These are phyloP conservation scores for Kwoniella sp. DNA, from an alignment of 768 basidiomycete species.

Conservation along the genomic window DNA sequence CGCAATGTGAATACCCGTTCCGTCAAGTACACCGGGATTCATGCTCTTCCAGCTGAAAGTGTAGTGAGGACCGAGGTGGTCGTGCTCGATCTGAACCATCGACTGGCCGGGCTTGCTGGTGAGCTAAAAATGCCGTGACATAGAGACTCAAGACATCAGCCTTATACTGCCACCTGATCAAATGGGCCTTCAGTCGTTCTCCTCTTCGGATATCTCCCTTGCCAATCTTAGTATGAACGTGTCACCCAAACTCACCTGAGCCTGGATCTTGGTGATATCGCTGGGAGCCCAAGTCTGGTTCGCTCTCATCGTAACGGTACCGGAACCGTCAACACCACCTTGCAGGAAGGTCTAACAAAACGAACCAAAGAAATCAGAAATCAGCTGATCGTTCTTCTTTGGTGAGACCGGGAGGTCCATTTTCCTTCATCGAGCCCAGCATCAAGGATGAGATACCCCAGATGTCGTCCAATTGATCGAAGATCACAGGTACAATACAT, in stretches of 20 bases:
- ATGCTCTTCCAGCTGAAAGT: constrained; percentile 80
- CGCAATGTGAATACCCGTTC: constrained; percentile 87
- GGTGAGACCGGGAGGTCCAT: no score
- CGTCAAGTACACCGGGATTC: constrained; percentile 84
- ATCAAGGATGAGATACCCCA: no score
- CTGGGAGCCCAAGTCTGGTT: constrained; percentile 83
- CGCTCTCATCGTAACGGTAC: constrained; percentile 80
- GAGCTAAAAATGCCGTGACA: constrained; percentile 60
- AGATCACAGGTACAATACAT: no score
- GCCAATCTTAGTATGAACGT: no score
- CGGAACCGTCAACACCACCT: constrained; percentile 91
- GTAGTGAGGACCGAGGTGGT: constrained; percentile 85
- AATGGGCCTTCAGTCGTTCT: no score
- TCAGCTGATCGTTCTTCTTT: neutral
- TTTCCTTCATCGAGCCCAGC: no score
- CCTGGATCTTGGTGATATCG: constrained; percentile 81
- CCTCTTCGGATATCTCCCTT: no score
- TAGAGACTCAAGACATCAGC: constrained; percentile 9
- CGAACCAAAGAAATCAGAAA: constrained; percentile 13
- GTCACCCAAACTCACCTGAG: constrained; percentile 65
- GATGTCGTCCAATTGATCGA: no score
- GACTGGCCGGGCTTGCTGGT: constrained; percentile 76
- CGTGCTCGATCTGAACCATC: constrained; percentile 92
- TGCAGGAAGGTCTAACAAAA: constrained; percentile 76
- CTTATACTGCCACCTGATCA: no score